A percentile compares a stretch with the other conserved stretches of the same genome.
Evolutionary conservation across 768 basidiomycete species (phyloP).

Genomic region (Lentinula aciculospora): DNA sequence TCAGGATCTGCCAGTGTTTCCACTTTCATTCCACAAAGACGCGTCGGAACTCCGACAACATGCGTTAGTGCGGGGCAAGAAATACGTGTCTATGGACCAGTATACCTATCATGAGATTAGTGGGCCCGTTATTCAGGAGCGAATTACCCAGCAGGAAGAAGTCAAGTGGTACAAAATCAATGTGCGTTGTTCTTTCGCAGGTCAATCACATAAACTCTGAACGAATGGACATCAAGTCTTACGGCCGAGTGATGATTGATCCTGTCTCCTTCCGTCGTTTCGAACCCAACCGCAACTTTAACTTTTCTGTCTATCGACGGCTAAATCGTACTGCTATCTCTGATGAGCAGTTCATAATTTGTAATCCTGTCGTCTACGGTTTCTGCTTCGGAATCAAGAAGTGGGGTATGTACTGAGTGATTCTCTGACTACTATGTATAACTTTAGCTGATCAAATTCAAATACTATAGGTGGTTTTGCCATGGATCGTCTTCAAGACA

Average conservation of each 20-base stretch:
- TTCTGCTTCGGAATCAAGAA: conserved; percentile 15
- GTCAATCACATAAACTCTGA: too few relatives aligned
- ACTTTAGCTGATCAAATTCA: too few relatives aligned
- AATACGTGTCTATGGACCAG: conserved; percentile 1
- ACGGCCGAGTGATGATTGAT: conserved; percentile 23
- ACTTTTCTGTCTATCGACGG: conserved; percentile 11
- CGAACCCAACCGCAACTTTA: conserved; percentile 15
- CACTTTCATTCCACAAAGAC: conserved; percentile 12
- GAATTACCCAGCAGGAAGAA: background rate
- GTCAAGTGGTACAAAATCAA: conserved; percentile 4
- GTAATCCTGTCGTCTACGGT: conserved; percentile 14
- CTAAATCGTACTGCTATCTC: conserved; percentile 13
- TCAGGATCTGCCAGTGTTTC: conserved; percentile 13
- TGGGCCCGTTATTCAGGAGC: conserved; percentile 8
- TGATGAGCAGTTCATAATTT: conserved; percentile 20
- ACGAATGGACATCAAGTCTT: conserved; percentile 9
- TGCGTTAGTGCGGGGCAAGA: conserved; percentile 12
- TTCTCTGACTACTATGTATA: background rate
- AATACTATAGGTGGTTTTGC: too few relatives aligned
- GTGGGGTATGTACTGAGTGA: conserved; percentile 18
- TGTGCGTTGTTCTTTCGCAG: background rate
- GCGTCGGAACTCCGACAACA: conserved; percentile 1
- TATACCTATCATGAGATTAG: conserved; percentile 12
- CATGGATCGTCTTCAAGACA: too few relatives aligned
- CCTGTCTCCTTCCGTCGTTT: conserved; percentile 17